Conservation (phyloP, 179 eudicot species). For the Silene noctiflora region DNA sequence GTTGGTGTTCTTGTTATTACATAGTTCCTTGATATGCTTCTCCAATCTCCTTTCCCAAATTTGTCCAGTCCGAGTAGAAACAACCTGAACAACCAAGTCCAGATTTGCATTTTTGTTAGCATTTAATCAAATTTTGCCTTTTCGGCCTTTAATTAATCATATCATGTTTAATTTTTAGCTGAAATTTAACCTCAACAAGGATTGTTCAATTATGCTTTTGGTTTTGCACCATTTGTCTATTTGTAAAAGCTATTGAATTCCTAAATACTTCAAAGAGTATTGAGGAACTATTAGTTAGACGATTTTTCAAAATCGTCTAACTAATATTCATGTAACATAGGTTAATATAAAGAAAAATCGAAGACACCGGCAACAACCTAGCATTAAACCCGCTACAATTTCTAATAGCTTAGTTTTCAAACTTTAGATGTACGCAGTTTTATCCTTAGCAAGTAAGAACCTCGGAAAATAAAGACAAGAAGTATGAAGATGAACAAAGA, state of each 20-base stretch:
- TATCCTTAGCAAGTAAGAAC: not conserved
- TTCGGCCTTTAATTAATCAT: not conserved
- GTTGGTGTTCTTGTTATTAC: slow-evolving; percentile 86
- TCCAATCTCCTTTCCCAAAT: slow-evolving; percentile 91
- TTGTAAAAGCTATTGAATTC: too few relatives aligned
- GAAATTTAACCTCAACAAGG: not conserved
- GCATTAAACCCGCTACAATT: too few relatives aligned
- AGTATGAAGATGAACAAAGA: not conserved
- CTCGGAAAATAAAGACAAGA: not conserved
- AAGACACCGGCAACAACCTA: too few relatives aligned
- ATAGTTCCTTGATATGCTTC: slow-evolving; percentile 81
- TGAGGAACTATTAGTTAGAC: too few relatives aligned
- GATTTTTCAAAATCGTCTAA: too few relatives aligned
- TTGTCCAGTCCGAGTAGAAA: slow-evolving; percentile 79
- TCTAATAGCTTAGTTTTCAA: too few relatives aligned
- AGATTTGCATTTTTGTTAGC: not conserved
- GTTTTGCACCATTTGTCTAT: not conserved
- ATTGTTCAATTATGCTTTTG: not conserved
- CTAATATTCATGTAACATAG: too few relatives aligned
- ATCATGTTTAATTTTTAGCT: not conserved
- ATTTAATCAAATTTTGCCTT: not conserved
- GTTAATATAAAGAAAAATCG: too few relatives aligned
- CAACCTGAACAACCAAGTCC: slow-evolving; percentile 35
- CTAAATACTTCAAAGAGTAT: too few relatives aligned
- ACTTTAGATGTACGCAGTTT: not conserved